Conservation (phyloP, 2,329 filamentous ascomycete species). For the Mycosphaerelloides madeirae region DNA sequence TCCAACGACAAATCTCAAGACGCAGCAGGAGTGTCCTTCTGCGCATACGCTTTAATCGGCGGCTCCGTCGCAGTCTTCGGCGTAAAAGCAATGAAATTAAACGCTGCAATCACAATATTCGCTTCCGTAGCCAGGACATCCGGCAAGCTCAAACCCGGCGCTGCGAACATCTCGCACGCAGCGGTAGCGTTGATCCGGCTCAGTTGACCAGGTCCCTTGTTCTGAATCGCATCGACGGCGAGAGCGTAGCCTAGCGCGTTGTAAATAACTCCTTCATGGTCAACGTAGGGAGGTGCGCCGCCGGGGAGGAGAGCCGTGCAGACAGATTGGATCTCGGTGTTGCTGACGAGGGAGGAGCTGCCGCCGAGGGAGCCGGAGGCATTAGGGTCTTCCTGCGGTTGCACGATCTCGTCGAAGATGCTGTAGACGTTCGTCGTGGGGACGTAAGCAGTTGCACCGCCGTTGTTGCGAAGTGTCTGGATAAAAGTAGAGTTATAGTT, state of each 20-base stretch:
- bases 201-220: slow-evolving; percentile 42
- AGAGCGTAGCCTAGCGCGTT: slow-evolving; percentile 44
- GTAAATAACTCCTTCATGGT: slow-evolving; percentile 47
- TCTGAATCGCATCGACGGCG: slow-evolving; percentile 44
- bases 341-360: slow-evolving; percentile 43
- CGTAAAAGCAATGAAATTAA: slow-evolving; percentile 31
- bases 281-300: slow-evolving; percentile 42
- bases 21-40: slow-evolving; percentile 17
- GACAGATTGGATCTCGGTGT: slow-evolving; percentile 45
- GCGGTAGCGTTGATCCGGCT: slow-evolving; percentile 35
- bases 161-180: slow-evolving; percentile 36
- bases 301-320: slow-evolving; percentile 35
- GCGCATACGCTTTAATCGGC: slow-evolving; percentile 37
- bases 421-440: slow-evolving; percentile 53
- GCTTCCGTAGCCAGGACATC: slow-evolving; percentile 43
- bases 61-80: slow-evolving; percentile 39
- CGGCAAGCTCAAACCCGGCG: slow-evolving; percentile 36
- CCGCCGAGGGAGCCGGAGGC: slow-evolving; percentile 46
- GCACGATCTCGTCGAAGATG: slow-evolving; percentile 48
- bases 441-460: slow-evolving; percentile 50
- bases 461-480: slow-evolving; percentile 38
- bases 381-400: slow-evolving; percentile 44
- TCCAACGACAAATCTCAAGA: background rate
- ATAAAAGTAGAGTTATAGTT: slow-evolving; percentile 43
- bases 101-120: slow-evolving; percentile 36